A percentile compares a stretch with the other conserved stretches of the same genome.
These are phyloP conservation scores for Mitragyna speciosa DNA, from an alignment of 257 asterid genomes.

Conservation along the genomic window DNA sequence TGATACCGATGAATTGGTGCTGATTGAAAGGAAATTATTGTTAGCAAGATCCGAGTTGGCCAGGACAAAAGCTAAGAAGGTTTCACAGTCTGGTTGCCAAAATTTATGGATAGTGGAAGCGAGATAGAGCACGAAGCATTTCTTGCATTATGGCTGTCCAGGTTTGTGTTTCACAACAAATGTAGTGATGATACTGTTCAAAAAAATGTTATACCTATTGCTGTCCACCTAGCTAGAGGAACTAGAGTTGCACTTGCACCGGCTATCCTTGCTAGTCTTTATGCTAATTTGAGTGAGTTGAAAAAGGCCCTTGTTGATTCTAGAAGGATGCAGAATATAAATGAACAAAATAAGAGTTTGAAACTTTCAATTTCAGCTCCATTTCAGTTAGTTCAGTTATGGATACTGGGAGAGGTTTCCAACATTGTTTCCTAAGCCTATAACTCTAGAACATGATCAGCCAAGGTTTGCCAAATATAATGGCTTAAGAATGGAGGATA, in stretches of 20 bases:
- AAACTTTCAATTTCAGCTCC: too few species aligned
- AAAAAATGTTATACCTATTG: constrained; percentile 8
- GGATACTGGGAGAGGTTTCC: constrained; percentile 51
- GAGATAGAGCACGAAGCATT: not conserved
- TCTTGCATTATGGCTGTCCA: too few species aligned
- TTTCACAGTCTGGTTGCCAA: constrained; percentile 28
- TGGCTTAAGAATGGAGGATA: not conserved
- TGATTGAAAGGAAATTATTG: not conserved
- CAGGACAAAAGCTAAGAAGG: not conserved
- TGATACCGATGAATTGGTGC: not conserved
- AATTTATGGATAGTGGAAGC: constrained; percentile 29
- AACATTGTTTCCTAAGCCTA: constrained; percentile 24
- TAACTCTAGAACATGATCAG: constrained; percentile 1
- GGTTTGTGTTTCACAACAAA: too few species aligned
- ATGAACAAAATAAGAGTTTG: too few species aligned
- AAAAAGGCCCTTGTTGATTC: too few species aligned
- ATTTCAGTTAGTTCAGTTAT: too few species aligned
- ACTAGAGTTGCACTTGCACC: constrained; percentile 43
- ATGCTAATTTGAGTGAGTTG: too few species aligned
- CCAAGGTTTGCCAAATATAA: constrained; percentile 37
- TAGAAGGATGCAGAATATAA: too few species aligned
- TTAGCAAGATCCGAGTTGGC: not conserved
- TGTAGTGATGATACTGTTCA: too few species aligned
- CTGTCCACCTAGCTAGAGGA: constrained; percentile 37
- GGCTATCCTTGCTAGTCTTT: constrained; percentile 22